Evolutionary conservation across 2,329 filamentous ascomycete genomes (phyloP).

Genomic region (Rugonectria rugulosa): DNA sequence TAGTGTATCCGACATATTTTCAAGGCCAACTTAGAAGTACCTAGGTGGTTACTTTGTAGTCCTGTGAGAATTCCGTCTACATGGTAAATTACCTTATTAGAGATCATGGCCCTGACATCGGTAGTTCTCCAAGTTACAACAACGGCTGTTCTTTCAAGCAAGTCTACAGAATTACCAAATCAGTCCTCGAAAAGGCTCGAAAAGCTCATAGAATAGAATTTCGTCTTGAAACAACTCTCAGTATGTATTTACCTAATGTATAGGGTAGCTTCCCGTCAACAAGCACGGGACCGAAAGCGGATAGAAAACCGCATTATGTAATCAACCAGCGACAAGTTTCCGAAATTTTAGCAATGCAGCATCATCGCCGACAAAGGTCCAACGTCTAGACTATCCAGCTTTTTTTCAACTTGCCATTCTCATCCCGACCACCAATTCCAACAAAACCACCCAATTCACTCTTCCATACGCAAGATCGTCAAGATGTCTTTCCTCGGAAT

Average conservation of each 20-base stretch:
- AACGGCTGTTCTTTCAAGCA: too few species aligned
- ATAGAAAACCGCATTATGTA: constrained; percentile 35
- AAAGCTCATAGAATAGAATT: too few species aligned
- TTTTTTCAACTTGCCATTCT: constrained; percentile 16
- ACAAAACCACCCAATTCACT: background rate
- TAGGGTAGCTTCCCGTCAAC: constrained; percentile 22
- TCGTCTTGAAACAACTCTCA: too few species aligned
- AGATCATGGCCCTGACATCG: too few species aligned
- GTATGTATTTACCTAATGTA: background rate
- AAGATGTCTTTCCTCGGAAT: constrained; percentile 58
- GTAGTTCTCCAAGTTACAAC: too few species aligned
- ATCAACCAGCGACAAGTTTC: constrained; percentile 35
- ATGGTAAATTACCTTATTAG: too few species aligned
- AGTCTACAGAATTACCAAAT: too few species aligned
- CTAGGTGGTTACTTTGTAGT: too few species aligned
- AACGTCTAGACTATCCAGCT: constrained; percentile 17
- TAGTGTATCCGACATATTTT: too few species aligned
- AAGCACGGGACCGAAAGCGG: constrained; percentile 11
- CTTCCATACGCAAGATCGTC: constrained; percentile 23
- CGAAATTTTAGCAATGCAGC: constrained; percentile 34
- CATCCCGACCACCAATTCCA: constrained; percentile 8
- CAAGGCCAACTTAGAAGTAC: too few species aligned
- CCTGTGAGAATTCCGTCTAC: too few species aligned
- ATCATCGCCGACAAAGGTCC: constrained; percentile 14
- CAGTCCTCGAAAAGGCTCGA: too few species aligned